Evolutionary conservation across 2,329 filamentous ascomycete genomes (phyloP), one percentile per base, ranked within the genome.

Genomic region (Diaporthe citriasiana): DNA sequence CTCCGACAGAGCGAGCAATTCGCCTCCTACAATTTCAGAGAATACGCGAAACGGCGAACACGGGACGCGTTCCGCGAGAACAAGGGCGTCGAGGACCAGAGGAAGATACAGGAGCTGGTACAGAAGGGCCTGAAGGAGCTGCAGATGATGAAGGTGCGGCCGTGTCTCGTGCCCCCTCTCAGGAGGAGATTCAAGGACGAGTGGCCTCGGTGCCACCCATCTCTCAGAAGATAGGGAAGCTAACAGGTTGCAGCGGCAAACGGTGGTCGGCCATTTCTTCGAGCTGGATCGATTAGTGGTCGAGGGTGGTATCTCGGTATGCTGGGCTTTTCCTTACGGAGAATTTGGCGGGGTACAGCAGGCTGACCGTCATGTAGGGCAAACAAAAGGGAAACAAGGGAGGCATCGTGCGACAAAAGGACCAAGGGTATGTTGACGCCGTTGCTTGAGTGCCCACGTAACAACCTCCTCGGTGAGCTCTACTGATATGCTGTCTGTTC

Each of bases 11-110:
- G 95, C 76, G 89, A 89, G 76, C 94, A 98, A 81, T 98, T 99
- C 84, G 91, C 95, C 76, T 91, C 93, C 78, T 99, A 98, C 88
- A 99, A 98, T 86, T 99, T 98, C 89, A 92, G 97, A 85, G 96
- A 98, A 83, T 99, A 99, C 84, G 95, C 97, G 71, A 93, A 92
- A 84, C 93, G 97, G 81, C 91, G 96, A 83, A 98, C 97, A 82
- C 90, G 90, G 82, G 97, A 98, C 87, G 93, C 94, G 6, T 99
- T 98, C 84, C 90, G 93, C 79, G 95, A 97, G 83, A 89, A 97
- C 83, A 89, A 91, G 83, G 82, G 84, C 72, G 93, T 95, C 79
- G 86, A 90, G 59, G 97, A 98, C 81, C 88, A 91, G 77, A 88
- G 94, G 76, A 88, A 89, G 85, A 88, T 97, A 82, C 95, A 98